Conservation (phyloP, 108 stramenopile genomes). For the Cyclotella kingstonii region DNA sequence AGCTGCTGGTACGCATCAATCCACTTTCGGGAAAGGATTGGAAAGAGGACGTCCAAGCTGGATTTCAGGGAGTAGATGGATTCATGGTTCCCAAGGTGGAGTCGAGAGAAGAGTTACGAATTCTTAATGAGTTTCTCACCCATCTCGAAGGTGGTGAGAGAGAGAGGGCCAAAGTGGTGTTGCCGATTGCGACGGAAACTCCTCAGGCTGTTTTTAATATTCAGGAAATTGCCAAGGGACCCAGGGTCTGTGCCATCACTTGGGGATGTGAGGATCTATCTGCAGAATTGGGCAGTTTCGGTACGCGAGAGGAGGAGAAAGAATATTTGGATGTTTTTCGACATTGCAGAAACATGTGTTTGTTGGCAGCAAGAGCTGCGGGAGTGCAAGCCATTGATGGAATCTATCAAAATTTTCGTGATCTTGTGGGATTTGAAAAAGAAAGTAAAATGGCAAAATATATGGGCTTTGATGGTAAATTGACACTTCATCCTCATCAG, state of each 20-base stretch:
- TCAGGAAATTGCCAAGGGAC: conserved; percentile 35
- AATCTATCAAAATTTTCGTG: conserved; percentile 43
- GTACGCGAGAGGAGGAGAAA: conserved; percentile 15
- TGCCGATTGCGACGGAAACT: conserved; percentile 46
- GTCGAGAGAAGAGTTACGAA: conserved; percentile 20
- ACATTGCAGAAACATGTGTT: conserved; percentile 42
- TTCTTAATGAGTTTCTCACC: conserved; percentile 27
- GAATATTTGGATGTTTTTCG: conserved; percentile 33
- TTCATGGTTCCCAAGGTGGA: conserved; percentile 51
- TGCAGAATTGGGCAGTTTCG: conserved; percentile 28
- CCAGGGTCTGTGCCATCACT: conserved; percentile 35
- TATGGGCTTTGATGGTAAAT: conserved; percentile 47
- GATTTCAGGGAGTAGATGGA: conserved; percentile 28
- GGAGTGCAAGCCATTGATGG: conserved; percentile 47
- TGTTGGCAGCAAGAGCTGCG: conserved; percentile 42
- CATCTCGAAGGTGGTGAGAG: conserved; percentile 10
- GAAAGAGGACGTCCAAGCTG: conserved; percentile 24
- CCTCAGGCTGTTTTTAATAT: conserved; percentile 37
- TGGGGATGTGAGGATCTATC: conserved; percentile 51
- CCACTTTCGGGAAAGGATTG: conserved; percentile 27
- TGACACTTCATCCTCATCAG: conserved; percentile 40
- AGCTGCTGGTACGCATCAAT: conserved; percentile 43
- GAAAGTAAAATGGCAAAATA: conserved; percentile 27
- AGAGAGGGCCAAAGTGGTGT: conserved; percentile 5
- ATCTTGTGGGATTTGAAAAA: conserved; percentile 27